phyloP scores from a whole-genome alignment of 495 filamentous ascomycete genomes.

The Ramalina intermedia region DNA sequence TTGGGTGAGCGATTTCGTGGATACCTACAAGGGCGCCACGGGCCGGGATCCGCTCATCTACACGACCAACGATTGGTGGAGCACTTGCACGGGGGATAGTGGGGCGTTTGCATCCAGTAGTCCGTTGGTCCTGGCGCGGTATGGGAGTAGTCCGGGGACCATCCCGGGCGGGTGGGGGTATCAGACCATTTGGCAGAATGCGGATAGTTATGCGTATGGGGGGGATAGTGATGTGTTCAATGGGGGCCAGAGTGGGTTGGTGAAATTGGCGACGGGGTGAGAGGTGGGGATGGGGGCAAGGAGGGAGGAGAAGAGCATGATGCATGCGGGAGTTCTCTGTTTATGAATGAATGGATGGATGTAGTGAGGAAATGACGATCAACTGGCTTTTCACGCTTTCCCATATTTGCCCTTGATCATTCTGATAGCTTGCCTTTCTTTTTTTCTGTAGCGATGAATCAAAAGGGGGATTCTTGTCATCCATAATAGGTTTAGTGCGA shows the following conservation, averaged over 20 bases:
- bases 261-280: slow-evolving; percentile 21
- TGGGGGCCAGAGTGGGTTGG: slow-evolving; percentile 20
- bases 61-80: slow-evolving; percentile 48
- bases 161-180: slow-evolving; percentile 44
- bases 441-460: too few relatives aligned
- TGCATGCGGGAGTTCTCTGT: too few relatives aligned
- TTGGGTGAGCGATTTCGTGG: slow-evolving; percentile 47
- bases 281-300: neutral
- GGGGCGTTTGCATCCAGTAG: slow-evolving; percentile 32
- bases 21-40: slow-evolving; percentile 37
- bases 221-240: slow-evolving; percentile 41
- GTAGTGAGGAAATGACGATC: too few relatives aligned
- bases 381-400: too few relatives aligned
- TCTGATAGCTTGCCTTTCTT: too few relatives aligned
- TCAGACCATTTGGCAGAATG: slow-evolving; percentile 46
- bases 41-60: slow-evolving; percentile 47
- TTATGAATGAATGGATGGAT: too few relatives aligned
- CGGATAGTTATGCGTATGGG: slow-evolving; percentile 28
- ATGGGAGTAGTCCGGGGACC: slow-evolving; percentile 30
- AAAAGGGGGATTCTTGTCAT: too few relatives aligned
- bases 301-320: too few relatives aligned
- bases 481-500: too few relatives aligned
- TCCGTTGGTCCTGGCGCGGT: slow-evolving; percentile 45
- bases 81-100: slow-evolving; percentile 42
- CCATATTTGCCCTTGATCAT: too few relatives aligned